Conservation (phyloP, 371 early-diverging fungal genomes). For the Mortierella sp. region DNA sequence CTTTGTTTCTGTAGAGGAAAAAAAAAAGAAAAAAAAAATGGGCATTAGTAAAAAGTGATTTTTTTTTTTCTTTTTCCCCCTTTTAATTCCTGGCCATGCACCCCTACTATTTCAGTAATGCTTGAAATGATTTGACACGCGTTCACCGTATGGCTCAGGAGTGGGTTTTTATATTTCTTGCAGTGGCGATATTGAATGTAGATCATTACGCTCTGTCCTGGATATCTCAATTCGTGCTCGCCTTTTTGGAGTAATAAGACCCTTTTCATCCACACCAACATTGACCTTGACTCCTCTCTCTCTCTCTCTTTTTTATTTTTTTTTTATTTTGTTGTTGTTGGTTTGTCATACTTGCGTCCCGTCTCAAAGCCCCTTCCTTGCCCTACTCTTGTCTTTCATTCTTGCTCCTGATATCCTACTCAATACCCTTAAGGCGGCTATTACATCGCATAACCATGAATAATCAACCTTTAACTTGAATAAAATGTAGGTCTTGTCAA, state of each 20-base stretch:
- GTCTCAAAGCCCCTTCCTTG: neutral
- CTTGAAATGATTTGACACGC: no score
- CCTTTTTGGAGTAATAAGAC: no score
- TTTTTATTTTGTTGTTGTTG: neutral
- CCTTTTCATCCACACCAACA: no score
- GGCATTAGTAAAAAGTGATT: no score
- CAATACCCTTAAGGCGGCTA: neutral
- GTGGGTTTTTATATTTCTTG: neutral
- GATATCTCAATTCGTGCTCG: neutral
- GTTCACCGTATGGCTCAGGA: neutral
- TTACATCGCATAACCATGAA: neutral
- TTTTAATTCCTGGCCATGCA: neutral
- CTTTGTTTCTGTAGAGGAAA: neutral
- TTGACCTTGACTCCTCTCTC: no score
- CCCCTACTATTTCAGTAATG: no score
- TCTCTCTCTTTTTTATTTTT: conserved; percentile 1
- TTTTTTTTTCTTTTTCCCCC: neutral
- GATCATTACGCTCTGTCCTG: neutral
- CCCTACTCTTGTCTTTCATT: no score
- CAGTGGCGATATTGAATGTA: neutral
- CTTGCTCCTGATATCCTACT: neutral
- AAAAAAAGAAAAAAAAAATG: neutral
- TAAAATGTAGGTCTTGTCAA: conserved; percentile 69
- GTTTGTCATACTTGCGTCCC: neutral
- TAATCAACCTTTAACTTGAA: no score